Percentiles rank a stretch among this genome's conserved stretches.
Conservation (phyloP, 2,329 filamentous ascomycete species). For the Coniochaeta hoffmannii region DNA sequence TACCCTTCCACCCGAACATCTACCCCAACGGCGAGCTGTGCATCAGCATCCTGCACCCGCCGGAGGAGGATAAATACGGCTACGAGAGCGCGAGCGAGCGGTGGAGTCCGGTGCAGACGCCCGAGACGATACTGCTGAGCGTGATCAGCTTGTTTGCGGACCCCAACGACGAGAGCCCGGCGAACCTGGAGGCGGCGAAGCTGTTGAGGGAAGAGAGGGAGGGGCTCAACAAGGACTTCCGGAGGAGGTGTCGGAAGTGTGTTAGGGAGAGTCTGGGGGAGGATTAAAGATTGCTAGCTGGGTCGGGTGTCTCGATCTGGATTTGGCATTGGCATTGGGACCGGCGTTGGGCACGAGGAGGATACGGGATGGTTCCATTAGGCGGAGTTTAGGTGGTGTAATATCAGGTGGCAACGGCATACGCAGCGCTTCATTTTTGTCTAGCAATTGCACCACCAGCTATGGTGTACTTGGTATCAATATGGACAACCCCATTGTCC, state of each 20-base stretch:
- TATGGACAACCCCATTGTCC: neutral
- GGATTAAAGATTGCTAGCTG: slow-evolving; percentile 45
- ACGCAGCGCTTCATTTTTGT: neutral
- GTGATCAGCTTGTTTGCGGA: slow-evolving; percentile 89
- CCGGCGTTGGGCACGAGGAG: no score
- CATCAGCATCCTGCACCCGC: slow-evolving; percentile 94
- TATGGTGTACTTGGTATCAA: neutral
- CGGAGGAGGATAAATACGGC: slow-evolving; percentile 87
- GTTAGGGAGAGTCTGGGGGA: slow-evolving; percentile 77
- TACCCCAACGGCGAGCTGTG: slow-evolving; percentile 84
- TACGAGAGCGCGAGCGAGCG: slow-evolving; percentile 88
- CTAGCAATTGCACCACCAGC: neutral
- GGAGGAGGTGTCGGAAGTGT: slow-evolving; percentile 67
- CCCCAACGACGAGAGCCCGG: slow-evolving; percentile 92
- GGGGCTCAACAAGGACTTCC: slow-evolving; percentile 61
- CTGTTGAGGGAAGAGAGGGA: slow-evolving; percentile 74
- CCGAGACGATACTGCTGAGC: slow-evolving; percentile 86
- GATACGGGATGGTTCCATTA: no score
- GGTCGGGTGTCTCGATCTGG: neutral
- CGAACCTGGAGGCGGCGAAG: slow-evolving; percentile 88
- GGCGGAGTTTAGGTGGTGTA: neutral
- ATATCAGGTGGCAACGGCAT: neutral
- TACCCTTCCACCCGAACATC: slow-evolving; percentile 91
- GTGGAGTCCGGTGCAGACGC: slow-evolving; percentile 91
- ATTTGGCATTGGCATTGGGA: neutral